A percentile compares a stretch with the other conserved stretches of the same genome.
These are phyloP conservation scores for Takakia lepidozioides DNA, from an alignment of 225 moss, liverwort and hornwort species.

Conservation along the genomic window DNA sequence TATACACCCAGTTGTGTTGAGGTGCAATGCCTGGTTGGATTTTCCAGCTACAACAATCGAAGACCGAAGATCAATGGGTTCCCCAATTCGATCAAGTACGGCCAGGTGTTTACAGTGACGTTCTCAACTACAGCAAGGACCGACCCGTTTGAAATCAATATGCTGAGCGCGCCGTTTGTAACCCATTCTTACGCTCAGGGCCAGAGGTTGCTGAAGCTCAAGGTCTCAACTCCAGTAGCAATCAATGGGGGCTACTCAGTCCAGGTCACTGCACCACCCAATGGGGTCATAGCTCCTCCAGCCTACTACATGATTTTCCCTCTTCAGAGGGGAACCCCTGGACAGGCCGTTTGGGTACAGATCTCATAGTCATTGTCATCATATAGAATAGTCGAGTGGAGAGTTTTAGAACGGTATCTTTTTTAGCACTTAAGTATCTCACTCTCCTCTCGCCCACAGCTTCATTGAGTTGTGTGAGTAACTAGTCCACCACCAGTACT, in stretches of 20 bases:
- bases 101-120: slow-evolving; percentile 8
- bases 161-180: slow-evolving; percentile 43
- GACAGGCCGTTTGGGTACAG: slow-evolving; percentile 28
- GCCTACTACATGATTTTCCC: slow-evolving; percentile 55
- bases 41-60: no score
- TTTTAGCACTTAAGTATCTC: no score
- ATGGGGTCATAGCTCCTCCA: slow-evolving; percentile 22
- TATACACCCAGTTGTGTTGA: no score
- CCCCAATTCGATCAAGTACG: slow-evolving; percentile 13
- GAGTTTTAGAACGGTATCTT: no score
- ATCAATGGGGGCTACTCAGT: slow-evolving; percentile 15
- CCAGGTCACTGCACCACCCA: slow-evolving; percentile 14
- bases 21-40: no score
- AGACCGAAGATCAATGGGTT: slow-evolving; percentile 8
- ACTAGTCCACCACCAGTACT: no score
- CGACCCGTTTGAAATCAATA: slow-evolving; percentile 26
- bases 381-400: no score
- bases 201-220: slow-evolving; percentile 27
- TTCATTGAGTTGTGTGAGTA: no score
- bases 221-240: slow-evolving; percentile 8
- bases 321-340: slow-evolving; percentile 25
- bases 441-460: no score
- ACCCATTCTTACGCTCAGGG: slow-evolving; percentile 57
- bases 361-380: slow-evolving; percentile 14
- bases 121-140: slow-evolving; percentile 10